Evolutionary conservation across 139 green algal genomes (phyloP).

Genomic region (Chlorella sp.): DNA sequence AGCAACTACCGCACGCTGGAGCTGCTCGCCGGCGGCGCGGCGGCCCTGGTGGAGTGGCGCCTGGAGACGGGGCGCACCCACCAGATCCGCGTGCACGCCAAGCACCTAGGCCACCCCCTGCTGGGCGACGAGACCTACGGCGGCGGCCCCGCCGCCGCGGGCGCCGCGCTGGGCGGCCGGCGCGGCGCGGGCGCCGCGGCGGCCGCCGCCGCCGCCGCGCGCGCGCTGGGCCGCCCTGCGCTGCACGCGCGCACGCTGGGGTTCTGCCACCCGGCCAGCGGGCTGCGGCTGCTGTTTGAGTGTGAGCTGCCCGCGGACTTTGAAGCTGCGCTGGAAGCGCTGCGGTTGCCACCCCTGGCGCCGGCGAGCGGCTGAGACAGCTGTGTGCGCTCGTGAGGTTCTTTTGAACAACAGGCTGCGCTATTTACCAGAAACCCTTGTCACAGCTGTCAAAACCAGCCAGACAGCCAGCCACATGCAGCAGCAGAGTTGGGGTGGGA

Average conservation of each 20-base stretch:
- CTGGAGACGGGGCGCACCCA: constrained; percentile 96
- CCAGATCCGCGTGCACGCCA: constrained; percentile 92
- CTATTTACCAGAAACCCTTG: no score
- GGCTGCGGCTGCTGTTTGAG: constrained; percentile 67
- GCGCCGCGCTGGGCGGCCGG: constrained; percentile 15
- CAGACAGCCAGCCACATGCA: no score
- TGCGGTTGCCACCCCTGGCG: constrained; percentile 14
- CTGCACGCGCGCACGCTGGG: constrained; percentile 84
- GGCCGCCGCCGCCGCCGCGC: constrained; percentile 27
- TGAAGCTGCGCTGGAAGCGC: neutral
- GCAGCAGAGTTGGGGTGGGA: no score
- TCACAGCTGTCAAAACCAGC: no score
- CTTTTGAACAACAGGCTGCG: no score
- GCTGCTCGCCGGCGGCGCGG: constrained; percentile 66
- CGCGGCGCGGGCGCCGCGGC: neutral
- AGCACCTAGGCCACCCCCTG: constrained; percentile 85
- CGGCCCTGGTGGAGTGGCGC: constrained; percentile 87
- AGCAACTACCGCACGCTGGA: constrained; percentile 83
- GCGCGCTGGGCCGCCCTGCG: constrained; percentile 62
- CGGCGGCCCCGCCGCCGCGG: constrained; percentile 38
- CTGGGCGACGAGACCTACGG: constrained; percentile 90
- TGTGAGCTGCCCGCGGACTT: constrained; percentile 72
- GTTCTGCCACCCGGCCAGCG: constrained; percentile 74
- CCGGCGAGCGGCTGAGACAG: no score
- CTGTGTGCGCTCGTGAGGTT: no score